Percentiles rank a stretch among this genome's conserved stretches.
Evolutionary conservation across 768 basidiomycete species (phyloP).

Genomic region (Tulasnella sp.): DNA sequence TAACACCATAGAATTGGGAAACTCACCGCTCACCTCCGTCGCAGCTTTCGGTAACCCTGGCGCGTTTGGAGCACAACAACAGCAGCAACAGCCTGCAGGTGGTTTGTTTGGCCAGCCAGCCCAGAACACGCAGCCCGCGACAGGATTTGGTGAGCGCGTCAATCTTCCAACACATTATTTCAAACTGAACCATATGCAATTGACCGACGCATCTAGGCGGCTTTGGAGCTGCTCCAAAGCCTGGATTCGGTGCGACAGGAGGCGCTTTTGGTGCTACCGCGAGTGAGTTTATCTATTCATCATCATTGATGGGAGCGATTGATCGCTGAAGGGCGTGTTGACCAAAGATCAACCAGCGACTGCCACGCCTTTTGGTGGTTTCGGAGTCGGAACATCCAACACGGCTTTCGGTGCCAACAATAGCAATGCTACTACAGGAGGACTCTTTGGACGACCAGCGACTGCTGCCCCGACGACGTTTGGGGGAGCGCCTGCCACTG

Average conservation of each 20-base stretch:
- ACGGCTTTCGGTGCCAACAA: constrained; percentile 17
- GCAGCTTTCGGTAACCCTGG: constrained; percentile 60
- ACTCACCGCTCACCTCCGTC: background rate
- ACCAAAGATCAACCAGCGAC: constrained; percentile 17
- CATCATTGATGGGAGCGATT: too few relatives aligned
- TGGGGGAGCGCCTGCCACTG: constrained; percentile 36
- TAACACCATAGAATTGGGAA: background rate
- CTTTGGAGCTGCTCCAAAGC: constrained; percentile 40
- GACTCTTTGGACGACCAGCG: constrained; percentile 9
- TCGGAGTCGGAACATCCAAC: constrained; percentile 43
- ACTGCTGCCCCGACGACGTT: constrained; percentile 22
- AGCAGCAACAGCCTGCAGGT: constrained; percentile 29
- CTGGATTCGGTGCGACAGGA: constrained; percentile 54
- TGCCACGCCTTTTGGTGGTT: constrained; percentile 42
- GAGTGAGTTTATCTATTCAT: background rate
- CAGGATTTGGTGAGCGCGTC: constrained; percentile 18
- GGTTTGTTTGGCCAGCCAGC: constrained; percentile 56
- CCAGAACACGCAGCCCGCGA: constrained; percentile 16
- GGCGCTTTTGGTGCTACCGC: constrained; percentile 22
- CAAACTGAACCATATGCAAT: constrained; percentile 12
- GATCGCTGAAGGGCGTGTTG: too few relatives aligned
- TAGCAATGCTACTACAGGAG: constrained; percentile 3
- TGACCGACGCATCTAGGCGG: constrained; percentile 29
- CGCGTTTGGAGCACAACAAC: constrained; percentile 40
- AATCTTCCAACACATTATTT: background rate